Base-by-base conservation (phyloP, 768 basidiomycete species). In the Boletus bicolor region DNA sequence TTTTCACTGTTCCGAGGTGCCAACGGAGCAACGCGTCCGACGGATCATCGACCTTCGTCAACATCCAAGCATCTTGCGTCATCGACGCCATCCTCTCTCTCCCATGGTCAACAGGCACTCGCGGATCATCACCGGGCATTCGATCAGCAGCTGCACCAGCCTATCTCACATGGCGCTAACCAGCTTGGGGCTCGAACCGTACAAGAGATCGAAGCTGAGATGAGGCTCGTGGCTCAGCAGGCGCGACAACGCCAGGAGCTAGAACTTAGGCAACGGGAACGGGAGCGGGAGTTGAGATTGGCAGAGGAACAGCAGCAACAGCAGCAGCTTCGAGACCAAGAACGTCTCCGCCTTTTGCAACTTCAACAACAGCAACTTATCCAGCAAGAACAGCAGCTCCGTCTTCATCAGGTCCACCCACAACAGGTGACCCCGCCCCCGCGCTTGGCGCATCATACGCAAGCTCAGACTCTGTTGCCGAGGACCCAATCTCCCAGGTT, bases 171-270 rank as follows among this genome's bases (percentile, higher is more conserved):
- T 55, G 73, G 68, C 44, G 28, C 62, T 34, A 63, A 60, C 51
- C 75, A 75, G 41, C 66, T 64, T 6, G 77, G 77, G 36, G 76
- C 78, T 10, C 83, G 84, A 19, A 91, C 89, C 0, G 67, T 93
- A 28, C 85, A 89, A 60, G 91, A 93, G 60, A 86, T 93, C 55
- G 91, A 93, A 64, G 82, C 84, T 4, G 91, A 93, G 70, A 90
- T 92, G 88, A 78, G 79, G n/a, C 79, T 79, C 7, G 79, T 77
- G 24, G 82, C 82, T 30, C 78, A 82, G 50, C 78, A 81, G 56
- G 68, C 71, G 10, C 69, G 75, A 28, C 61, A 71, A 59, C 60
- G 71, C 7, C 75, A 76, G 51, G 72, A 76, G 43, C 66, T 74
- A 28, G 76, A 80, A 54, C 77, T 78, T 49, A 75, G 76, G 57